A percentile compares a stretch with the other conserved stretches of the same genome.
phyloP scores from a whole-genome alignment of 352 stramenopile species.

The Phytophthora boehmeriae region DNA sequence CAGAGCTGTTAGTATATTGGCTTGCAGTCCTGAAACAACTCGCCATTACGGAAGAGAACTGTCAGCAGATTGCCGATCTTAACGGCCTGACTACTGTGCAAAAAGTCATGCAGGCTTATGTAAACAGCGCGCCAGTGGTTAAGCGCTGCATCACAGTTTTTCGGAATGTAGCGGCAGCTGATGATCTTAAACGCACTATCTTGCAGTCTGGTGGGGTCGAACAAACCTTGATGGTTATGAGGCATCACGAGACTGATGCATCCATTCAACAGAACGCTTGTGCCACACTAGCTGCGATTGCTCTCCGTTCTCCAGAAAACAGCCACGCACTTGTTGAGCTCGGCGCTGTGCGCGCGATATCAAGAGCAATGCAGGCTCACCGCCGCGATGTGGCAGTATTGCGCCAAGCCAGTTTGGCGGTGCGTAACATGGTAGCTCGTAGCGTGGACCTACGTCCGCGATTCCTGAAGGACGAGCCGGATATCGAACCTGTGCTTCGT shows the following conservation, averaged over 20 bases:
- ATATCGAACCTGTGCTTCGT: constrained; percentile 67
- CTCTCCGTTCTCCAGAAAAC: constrained; percentile 71
- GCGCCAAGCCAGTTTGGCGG: constrained; percentile 77
- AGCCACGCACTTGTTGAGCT: constrained; percentile 59
- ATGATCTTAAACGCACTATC: constrained; percentile 73
- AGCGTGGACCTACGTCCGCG: constrained; percentile 57
- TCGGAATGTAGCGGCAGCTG: constrained; percentile 71
- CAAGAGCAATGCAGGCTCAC: constrained; percentile 62
- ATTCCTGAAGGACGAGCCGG: constrained; percentile 68
- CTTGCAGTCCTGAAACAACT: constrained; percentile 79
- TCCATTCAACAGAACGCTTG: constrained; percentile 76
- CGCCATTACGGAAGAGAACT: constrained; percentile 79
- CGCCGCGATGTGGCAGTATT: constrained; percentile 49
- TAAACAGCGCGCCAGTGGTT: constrained; percentile 48
- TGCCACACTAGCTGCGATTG: constrained; percentile 74
- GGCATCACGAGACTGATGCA: constrained; percentile 46
- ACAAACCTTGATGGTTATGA: constrained; percentile 66
- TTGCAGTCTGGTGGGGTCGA: constrained; percentile 58
- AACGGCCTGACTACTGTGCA: constrained; percentile 60
- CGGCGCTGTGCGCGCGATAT: constrained; percentile 48
- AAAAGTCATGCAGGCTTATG: constrained; percentile 59
- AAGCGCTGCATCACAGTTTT: constrained; percentile 77
- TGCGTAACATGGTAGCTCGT: constrained; percentile 81
- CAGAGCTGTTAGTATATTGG: constrained; percentile 62
- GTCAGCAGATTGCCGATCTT: constrained; percentile 68